phyloP scores from a whole-genome alignment of 371 early-diverging fungal genomes.

The Lichtheimia ramosa region DNA sequence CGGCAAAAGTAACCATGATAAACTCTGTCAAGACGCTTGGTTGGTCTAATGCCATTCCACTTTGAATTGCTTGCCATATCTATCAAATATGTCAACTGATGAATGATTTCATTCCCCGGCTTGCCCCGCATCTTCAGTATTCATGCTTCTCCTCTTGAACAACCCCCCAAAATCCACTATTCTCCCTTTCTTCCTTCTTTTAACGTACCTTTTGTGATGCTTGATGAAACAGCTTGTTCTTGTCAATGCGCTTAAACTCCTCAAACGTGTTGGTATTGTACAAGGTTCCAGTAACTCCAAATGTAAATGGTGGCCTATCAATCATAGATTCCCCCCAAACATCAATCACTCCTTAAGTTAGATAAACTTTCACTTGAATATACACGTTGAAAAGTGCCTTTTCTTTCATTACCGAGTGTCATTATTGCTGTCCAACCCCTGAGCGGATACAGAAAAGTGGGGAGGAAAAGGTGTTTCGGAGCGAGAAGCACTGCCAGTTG shows the following conservation, averaged over 20 bases:
- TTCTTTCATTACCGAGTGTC: conserved; percentile 21
- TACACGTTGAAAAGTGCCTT: not conserved
- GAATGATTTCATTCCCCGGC: too few relatives aligned
- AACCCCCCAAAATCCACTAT: not conserved
- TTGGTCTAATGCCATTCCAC: conserved; percentile 59
- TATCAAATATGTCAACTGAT: conserved; percentile 18
- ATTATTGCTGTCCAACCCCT: conserved; percentile 27
- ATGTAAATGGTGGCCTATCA: conserved; percentile 45
- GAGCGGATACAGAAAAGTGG: conserved; percentile 30
- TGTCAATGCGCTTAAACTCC: conserved; percentile 82
- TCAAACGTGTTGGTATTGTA: conserved; percentile 92
- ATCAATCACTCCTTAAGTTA: not conserved
- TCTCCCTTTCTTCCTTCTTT: not conserved
- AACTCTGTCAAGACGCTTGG: conserved; percentile 71
- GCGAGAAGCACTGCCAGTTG: conserved; percentile 41
- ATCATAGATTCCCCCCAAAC: not conserved
- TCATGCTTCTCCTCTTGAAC: too few relatives aligned
- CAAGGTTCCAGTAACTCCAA: conserved; percentile 57
- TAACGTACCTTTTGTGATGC: conserved; percentile 38
- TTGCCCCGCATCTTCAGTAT: too few relatives aligned
- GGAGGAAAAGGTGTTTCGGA: conserved; percentile 21
- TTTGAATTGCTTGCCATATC: conserved; percentile 69
- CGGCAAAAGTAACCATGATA: conserved; percentile 83
- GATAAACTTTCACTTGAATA: not conserved
- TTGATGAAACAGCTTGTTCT: conserved; percentile 62